Conservation (phyloP, 495 filamentous ascomycete genomes). For the Cenococcum geophilum region DNA sequence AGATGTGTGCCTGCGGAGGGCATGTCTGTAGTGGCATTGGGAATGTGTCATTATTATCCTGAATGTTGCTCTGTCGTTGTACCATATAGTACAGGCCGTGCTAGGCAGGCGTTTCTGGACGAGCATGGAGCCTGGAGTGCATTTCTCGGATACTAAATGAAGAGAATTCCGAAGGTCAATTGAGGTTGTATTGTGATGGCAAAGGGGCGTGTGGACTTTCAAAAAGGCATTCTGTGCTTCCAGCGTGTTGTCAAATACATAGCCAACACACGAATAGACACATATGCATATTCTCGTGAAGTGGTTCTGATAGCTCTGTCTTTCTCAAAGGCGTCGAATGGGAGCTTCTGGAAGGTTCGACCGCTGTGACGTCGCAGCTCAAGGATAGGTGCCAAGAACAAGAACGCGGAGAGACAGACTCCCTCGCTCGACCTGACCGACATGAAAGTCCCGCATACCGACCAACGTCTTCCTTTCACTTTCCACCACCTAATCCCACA, state of each 20-base stretch:
- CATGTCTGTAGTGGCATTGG: not conserved
- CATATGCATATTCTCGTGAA: not conserved
- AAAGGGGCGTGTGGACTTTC: not conserved
- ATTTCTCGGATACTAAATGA: not conserved
- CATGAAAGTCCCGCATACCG: conserved; percentile 5
- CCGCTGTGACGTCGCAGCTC: conserved; percentile 1
- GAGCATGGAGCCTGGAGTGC: conserved; percentile 3
- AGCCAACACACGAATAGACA: not conserved
- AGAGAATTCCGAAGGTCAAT: not conserved
- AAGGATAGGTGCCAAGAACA: not conserved
- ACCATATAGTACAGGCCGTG: not conserved
- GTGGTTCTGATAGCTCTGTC: not conserved
- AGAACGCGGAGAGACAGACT: conserved; percentile 1
- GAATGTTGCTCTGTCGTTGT: conserved; percentile 1
- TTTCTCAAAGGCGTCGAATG: not conserved
- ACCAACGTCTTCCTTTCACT: not conserved
- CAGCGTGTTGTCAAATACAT: not conserved
- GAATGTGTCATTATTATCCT: too few species aligned
- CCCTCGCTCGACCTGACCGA: not conserved
- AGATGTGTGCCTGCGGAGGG: conserved; percentile 1
- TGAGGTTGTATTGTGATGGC: not conserved
- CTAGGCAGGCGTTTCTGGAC: not conserved
- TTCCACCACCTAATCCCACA: not conserved
- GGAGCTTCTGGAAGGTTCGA: conserved; percentile 4
- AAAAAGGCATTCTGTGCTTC: not conserved